These are phyloP conservation scores for Tricholoma saponaceum DNA, from an alignment of 768 basidiomycete species.

Conservation along the genomic window DNA sequence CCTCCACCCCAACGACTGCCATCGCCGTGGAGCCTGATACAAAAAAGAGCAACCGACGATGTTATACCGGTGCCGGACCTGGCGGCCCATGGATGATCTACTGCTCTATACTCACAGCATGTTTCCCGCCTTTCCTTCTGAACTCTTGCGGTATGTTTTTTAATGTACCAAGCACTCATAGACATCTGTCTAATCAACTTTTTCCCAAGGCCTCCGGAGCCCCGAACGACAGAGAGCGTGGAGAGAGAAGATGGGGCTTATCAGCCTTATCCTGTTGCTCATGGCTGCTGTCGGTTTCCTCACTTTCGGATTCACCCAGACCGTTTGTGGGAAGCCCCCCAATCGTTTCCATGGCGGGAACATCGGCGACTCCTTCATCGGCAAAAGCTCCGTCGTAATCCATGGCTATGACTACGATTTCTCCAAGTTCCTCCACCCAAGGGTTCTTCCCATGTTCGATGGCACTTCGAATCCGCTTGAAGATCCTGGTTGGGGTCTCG, in stretches of 20 bases:
- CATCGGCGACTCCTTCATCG: conserved; percentile 66
- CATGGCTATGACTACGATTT: conserved; percentile 95
- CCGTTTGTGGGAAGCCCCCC: conserved; percentile 87
- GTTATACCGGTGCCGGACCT: conserved; percentile 82
- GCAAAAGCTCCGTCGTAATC: conserved; percentile 82
- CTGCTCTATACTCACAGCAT: conserved; percentile 79
- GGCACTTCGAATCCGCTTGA: conserved; percentile 83
- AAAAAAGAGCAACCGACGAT: conserved; percentile 37
- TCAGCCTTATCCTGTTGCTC: conserved; percentile 71
- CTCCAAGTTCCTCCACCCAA: conserved; percentile 80
- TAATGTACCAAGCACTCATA: not conserved
- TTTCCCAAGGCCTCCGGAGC: conserved; percentile 69
- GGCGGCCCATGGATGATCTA: conserved; percentile 95
- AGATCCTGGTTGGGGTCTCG: conserved; percentile 68
- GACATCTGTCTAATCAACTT: not conserved
- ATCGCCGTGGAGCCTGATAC: conserved; percentile 31
- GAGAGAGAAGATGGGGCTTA: conserved; percentile 96
- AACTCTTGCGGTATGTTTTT: conserved; percentile 66
- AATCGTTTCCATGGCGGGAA: conserved; percentile 79
- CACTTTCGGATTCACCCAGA: conserved; percentile 96
- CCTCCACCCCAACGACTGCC: conserved; percentile 34
- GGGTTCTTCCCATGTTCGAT: conserved; percentile 61
- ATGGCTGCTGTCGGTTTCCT: conserved; percentile 97
- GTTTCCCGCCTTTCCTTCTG: conserved; percentile 77
- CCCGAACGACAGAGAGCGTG: conserved; percentile 95